Evolutionary conservation across 106 monocot genomes (phyloP), one percentile per base, ranked within the genome.

Genomic region (Iris macrosiphon): DNA sequence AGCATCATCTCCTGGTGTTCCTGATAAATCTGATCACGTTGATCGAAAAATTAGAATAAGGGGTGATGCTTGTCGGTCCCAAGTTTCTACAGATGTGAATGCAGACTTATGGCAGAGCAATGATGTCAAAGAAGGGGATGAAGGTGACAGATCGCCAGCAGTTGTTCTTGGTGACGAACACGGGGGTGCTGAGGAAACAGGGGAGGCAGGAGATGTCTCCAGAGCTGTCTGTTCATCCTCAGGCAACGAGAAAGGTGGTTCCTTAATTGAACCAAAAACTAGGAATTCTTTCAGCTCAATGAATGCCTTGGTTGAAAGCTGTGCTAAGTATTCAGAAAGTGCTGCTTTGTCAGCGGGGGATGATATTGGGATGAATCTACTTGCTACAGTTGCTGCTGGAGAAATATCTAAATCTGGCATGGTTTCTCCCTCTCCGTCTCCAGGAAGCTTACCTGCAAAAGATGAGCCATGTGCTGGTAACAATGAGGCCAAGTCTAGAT

Each of bases 311-410:
- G 57, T 78, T 51, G 84, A 78, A 55, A 82, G 76, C 29, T 72
- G 75, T 62, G 74, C 43, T 0, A 69, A 69, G 46, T 72, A 63
- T 49, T 65, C 75, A 55, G 82, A 77, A 57, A 61, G 61, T 52
- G 61, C 45, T 48, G 31, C 72, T 29, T 43, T 70, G 42, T 49
- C 53, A 7, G 69, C 27, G 41, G 83, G 73, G 3, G 83, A 78
- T 47, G 73, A 83, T 77, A 45, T 69, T 13, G 83, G 78, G n/a
- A 83, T 74, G 67, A 75, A 75, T 67, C 49, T 78, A 43, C 79
- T 78, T 39, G 74, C 84, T n/a, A 79, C 62, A 68, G 83, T 83
- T 12, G 81, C 81, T 64, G 54, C 79, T 43, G 79, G 72, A 29
- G 75, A 84, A 57, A 78, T 74, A 31, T 44, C 67, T 4, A 71